Evolutionary conservation across 1,284 basidiomycete genomes (phyloP), one percentile per base, ranked within the genome.

Genomic region (Ustilago bromivora): DNA sequence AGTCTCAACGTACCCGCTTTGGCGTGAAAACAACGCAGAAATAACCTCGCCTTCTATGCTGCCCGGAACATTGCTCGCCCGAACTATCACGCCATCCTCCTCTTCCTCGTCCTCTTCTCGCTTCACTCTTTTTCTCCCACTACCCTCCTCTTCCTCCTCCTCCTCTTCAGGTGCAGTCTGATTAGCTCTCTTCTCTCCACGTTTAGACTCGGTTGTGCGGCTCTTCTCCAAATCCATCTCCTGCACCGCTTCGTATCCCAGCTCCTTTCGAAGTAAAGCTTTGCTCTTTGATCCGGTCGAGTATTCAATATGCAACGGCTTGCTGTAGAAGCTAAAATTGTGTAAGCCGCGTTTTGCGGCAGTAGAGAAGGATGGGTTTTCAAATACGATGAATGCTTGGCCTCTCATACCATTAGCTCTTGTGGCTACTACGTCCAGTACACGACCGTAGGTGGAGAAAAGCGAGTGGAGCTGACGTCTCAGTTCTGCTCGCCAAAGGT

Each of bases 351-450:
- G 90, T 90, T 97, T 89, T 19, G 96, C 97, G 41, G 94, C 90
- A 12, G 95, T 98, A 62, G 95, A 94, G 56, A 91, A 90, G 19
- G 92, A 90, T 67, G 95, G 90, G 88, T 96, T 94, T 72, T 91
- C 90, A 87, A 98, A 99, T 74, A 97, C 95, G 81, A 99, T 90
- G 87, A 98, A 99, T 1, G 96, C 96, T 88, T 98, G 96, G 2
- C 96, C 96, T 72, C 93, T 91, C 91, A 95, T 95, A 84, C 92
- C 93, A 61, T 90, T 87, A 77, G 89, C 91, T 86, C 98, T 95
- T 51, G 93, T 92, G n/a, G 96, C 95, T 59, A 98, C 91, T 58
- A 99, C 91, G 87, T 99, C 96, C 87, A 98, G 90, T 54, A 99
- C 89, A 84, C 92, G 92, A 81, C 96, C 96, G 88, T 98, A 95